Base-by-base conservation (phyloP, 305 asterid genomes). In the Petunia hybrid region DNA sequence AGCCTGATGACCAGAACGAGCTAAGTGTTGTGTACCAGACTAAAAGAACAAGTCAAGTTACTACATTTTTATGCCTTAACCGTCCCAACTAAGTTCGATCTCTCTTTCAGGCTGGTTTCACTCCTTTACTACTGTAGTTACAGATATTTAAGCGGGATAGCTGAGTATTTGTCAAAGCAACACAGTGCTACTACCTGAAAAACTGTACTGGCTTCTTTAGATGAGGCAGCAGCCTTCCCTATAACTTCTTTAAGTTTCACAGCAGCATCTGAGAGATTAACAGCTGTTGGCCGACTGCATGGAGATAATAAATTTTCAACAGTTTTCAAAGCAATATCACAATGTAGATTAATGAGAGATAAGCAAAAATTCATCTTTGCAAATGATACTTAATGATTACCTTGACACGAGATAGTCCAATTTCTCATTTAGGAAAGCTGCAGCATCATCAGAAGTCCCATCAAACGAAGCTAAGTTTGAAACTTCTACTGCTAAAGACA, bases 231-330 rank as follows among this genome's bases (percentile, higher is more conserved):
- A 80, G 90, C 92, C 78, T 90, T 88, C 53, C 59, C 80, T 61
- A 91, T 69, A 39, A 91, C 78, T 69, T 91, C 93, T 85, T 88
- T 91, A 64, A 95, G 99, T 89, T 94, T 95, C 5, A 84, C 76
- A 63, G 94, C 95, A 80, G 98, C 97, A 85, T 95, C 97, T 53
- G 90, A 90, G 76, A 95, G 97, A 92, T 95, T 95, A 66, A 95
- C 99, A 60, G 98, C 99, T 68, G 99, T 95, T 51, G 98, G 98
- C 40, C 99, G 97, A 82, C 99, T 95, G 91, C 84, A 84, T 41
- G 59, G 8, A 78, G 46, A 43, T 76, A 42, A 79, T 48, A 1
- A 57, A 80, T 59, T 80, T 77, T 41, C 38, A 35, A 59, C 60
- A 62, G 22, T 53, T 60, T 74, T 38, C 48, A 46, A 53, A 13